Conservation (phyloP, 768 basidiomycete species). For the Agrocybe praecox region DNA sequence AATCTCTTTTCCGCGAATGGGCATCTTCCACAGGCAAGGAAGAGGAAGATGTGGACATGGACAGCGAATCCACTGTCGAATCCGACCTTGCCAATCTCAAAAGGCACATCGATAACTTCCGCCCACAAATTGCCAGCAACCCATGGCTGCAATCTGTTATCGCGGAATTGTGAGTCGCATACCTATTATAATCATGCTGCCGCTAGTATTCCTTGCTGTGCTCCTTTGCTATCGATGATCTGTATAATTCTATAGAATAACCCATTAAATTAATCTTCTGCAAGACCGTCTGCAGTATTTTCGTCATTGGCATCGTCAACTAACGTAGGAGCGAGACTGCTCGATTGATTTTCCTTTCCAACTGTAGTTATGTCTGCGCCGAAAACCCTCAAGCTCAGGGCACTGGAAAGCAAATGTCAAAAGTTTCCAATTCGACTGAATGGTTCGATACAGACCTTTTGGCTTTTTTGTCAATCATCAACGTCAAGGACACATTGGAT, state of each 20-base stretch:
- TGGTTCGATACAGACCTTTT: conserved; percentile 67
- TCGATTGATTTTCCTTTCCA: conserved; percentile 10
- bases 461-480: conserved; percentile 97
- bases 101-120: conserved; percentile 64
- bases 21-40: conserved; percentile 43
- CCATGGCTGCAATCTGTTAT: conserved; percentile 74
- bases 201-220: no score
- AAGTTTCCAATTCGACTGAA: neutral
- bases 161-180: conserved; percentile 27
- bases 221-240: neutral
- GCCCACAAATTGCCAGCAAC: conserved; percentile 73
- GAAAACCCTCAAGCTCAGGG: conserved; percentile 84
- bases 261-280: neutral
- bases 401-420: conserved; percentile 46
- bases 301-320: neutral
- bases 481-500: conserved; percentile 79
- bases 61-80: conserved; percentile 34
- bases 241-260: neutral
- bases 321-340: neutral
- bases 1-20: conserved; percentile 76
- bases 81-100: conserved; percentile 56
- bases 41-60: conserved; percentile 51
- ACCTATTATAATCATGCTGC: no score
- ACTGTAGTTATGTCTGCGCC: conserved; percentile 69
- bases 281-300: neutral